Evolutionary conservation across 805 yeast species (phyloP).

Genomic region (Hanseniaspora vineae): DNA sequence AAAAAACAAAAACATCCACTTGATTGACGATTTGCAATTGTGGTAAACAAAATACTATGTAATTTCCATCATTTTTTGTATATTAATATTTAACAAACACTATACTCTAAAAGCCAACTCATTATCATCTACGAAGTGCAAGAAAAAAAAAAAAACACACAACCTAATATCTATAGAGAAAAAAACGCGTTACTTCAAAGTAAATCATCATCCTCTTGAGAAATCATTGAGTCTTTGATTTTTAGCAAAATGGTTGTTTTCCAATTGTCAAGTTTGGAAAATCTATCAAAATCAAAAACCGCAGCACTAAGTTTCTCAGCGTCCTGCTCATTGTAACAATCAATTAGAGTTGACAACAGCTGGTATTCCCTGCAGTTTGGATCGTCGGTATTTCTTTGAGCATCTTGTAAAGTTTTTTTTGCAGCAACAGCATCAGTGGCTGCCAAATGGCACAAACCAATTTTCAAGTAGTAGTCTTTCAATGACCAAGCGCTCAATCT

Average conservation of each 20-base stretch:
- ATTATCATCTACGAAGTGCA: too few species aligned
- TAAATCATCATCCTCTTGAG: constrained; percentile 54
- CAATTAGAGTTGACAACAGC: constrained; percentile 51
- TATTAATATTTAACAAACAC: not conserved
- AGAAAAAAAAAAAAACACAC: too few species aligned
- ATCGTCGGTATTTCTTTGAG: constrained; percentile 43
- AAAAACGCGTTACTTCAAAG: not conserved
- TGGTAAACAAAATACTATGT: constrained; percentile 26
- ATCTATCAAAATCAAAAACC: constrained; percentile 77
- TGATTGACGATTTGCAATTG: constrained; percentile 44
- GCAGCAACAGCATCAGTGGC: constrained; percentile 82
- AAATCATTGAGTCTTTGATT: constrained; percentile 61
- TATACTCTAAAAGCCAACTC: too few species aligned
- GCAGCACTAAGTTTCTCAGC: constrained; percentile 59
- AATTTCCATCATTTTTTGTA: not conserved
- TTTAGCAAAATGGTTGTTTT: constrained; percentile 73
- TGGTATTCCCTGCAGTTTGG: constrained; percentile 58
- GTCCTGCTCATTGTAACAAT: constrained; percentile 71
- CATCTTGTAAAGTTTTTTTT: constrained; percentile 51
- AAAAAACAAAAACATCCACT: constrained; percentile 34
- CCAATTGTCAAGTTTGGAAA: constrained; percentile 79
- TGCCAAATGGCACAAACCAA: constrained; percentile 72
- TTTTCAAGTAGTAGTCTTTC: constrained; percentile 82
- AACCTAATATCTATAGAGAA: too few species aligned
- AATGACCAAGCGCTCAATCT: constrained; percentile 78